Evolutionary conservation across 768 basidiomycete genomes (phyloP).

Genomic region (Boletus reticulatus): DNA sequence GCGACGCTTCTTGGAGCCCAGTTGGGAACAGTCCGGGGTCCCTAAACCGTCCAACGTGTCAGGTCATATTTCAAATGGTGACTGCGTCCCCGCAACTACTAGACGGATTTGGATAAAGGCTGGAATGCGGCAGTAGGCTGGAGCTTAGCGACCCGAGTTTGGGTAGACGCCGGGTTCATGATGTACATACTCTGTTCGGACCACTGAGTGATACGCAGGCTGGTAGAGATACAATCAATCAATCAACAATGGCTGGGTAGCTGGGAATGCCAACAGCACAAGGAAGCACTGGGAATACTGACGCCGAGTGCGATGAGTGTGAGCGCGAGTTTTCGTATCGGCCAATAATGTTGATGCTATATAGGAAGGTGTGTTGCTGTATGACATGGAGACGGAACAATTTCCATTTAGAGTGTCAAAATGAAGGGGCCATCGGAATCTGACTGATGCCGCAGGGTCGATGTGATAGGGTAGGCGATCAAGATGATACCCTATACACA

Average conservation of each 20-base stretch:
- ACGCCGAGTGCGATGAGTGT: background rate
- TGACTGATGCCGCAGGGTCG: conserved; percentile 35
- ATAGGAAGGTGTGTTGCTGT: conserved; percentile 5
- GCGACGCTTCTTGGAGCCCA: conserved; percentile 7
- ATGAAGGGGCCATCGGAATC: conserved; percentile 31
- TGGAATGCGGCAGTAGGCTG: conserved; percentile 21
- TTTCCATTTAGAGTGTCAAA: conserved; percentile 23
- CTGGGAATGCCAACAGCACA: background rate
- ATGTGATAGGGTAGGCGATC: conserved; percentile 38
- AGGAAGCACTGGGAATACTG: background rate
- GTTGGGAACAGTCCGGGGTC: conserved; percentile 13
- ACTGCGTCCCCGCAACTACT: conserved; percentile 17
- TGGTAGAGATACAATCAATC: conserved; percentile 14
- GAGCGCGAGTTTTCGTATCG: conserved; percentile 16
- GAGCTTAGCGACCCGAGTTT: conserved; percentile 22
- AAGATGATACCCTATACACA: conserved; percentile 29
- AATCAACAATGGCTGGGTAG: conserved; percentile 6
- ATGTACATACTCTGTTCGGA: background rate
- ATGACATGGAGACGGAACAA: conserved; percentile 22
- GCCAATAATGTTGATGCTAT: conserved; percentile 16
- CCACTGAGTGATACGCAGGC: conserved; percentile 4
- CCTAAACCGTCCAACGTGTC: conserved; percentile 8
- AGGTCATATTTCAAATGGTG: conserved; percentile 16
- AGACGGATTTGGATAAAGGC: conserved; percentile 16
- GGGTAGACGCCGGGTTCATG: conserved; percentile 5